Conservation (phyloP, 768 basidiomycete genomes). For the Tricholoma matsutake region DNA sequence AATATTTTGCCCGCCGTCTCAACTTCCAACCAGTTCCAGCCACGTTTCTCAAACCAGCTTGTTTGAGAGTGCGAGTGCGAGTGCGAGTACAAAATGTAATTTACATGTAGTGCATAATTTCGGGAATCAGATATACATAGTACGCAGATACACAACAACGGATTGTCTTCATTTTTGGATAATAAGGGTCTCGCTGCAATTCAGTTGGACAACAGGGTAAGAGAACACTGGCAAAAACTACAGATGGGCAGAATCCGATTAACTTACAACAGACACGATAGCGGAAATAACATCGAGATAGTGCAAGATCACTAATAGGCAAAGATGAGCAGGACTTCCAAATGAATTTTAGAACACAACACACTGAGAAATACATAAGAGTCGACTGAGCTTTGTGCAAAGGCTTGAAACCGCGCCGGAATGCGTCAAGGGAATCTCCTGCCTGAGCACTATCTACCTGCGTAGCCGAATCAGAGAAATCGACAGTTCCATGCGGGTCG, state of each 20-base stretch:
- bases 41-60: no score
- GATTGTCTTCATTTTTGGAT: neutral
- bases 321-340: neutral
- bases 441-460: constrained; percentile 39
- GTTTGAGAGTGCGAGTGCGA: no score
- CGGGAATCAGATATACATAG: no score
- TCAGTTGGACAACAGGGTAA: neutral
- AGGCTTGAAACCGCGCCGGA: constrained; percentile 52
- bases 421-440: constrained; percentile 44
- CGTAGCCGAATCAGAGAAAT: constrained; percentile 60
- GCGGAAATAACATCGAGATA: neutral
- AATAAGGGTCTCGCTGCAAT: neutral
- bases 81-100: no score
- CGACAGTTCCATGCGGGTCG: constrained; percentile 54
- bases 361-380: constrained; percentile 61
- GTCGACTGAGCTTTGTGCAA: constrained; percentile 47
- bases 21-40: no score
- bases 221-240: neutral
- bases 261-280: neutral
- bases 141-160: neutral
- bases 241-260: neutral
- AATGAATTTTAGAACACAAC: constrained; percentile 7
- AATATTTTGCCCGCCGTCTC: neutral
- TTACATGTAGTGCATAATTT: no score
- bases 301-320: neutral